Conservation (phyloP, 371 early-diverging fungal genomes). For the Mortierella sp. region DNA sequence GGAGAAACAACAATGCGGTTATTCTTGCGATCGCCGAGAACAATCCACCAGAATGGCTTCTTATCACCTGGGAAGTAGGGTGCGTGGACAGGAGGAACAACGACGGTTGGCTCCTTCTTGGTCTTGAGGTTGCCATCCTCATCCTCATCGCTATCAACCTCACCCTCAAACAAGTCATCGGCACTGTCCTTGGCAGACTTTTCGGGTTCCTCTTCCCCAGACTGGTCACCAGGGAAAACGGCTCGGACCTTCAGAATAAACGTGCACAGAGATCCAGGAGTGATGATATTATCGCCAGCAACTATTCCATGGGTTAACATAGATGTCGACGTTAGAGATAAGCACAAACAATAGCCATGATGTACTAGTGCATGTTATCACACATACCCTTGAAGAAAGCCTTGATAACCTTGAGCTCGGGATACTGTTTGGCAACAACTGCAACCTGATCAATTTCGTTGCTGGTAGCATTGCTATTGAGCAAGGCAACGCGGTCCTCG, state of each 20-base stretch:
- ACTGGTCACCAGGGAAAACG: constrained; percentile 32
- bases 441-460: constrained; percentile 75
- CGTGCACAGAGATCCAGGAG: constrained; percentile 84
- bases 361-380: neutral
- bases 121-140: constrained; percentile 57
- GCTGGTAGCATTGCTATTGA: constrained; percentile 62
- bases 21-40: constrained; percentile 85
- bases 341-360: too few species aligned
- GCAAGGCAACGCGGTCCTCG: constrained; percentile 66
- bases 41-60: constrained; percentile 94
- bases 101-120: constrained; percentile 21
- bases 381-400: constrained; percentile 79
- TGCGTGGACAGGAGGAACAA: constrained; percentile 65
- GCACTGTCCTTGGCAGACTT: constrained; percentile 57
- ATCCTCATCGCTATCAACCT: constrained; percentile 55
- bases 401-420: constrained; percentile 74
- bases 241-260: constrained; percentile 70
- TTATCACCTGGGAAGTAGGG: constrained; percentile 79
- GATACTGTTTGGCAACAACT: constrained; percentile 81
- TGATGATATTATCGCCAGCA: constrained; percentile 82
- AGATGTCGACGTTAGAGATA: too few species aligned
- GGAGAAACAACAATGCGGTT: constrained; percentile 85
- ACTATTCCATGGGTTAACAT: too few species aligned
- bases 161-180: constrained; percentile 48
- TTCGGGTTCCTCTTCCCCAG: constrained; percentile 29